Conservation (phyloP, 2,329 filamentous ascomycete genomes). For the Ophiostoma sp. region DNA sequence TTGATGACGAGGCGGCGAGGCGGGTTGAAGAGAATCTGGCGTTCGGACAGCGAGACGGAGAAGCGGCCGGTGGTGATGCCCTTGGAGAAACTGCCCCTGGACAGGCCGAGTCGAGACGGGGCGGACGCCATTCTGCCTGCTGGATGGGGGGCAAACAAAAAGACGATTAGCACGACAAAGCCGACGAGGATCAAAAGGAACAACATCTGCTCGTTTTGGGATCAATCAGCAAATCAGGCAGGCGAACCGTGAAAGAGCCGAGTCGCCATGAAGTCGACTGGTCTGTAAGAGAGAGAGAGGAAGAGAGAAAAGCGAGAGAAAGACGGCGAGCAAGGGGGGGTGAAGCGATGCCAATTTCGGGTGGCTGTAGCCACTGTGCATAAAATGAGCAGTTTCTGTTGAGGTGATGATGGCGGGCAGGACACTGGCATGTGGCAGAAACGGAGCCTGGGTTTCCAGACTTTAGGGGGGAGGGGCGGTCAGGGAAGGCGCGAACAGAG, state of each 20-base stretch:
- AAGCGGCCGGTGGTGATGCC: slow-evolving; percentile 28
- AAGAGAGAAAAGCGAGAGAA: not conserved
- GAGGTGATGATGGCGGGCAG: slow-evolving; percentile 22
- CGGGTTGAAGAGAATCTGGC: slow-evolving; percentile 30
- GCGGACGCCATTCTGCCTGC: slow-evolving; percentile 29
- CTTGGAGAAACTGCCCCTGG: slow-evolving; percentile 29
- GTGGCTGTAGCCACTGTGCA: slow-evolving; percentile 18
- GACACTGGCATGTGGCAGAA: slow-evolving; percentile 24
- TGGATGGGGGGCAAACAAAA: slow-evolving; percentile 26
- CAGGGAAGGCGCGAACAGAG: not conserved
- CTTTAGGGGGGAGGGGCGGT: slow-evolving; percentile 15
- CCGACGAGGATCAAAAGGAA: slow-evolving; percentile 23
- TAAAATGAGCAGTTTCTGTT: slow-evolving; percentile 26
- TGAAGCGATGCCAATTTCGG: slow-evolving; percentile 24
- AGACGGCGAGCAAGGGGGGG: slow-evolving; percentile 3
- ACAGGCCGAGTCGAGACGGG: slow-evolving; percentile 32
- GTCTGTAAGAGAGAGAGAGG: slow-evolving; percentile 5
- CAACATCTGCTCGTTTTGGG: slow-evolving; percentile 21
- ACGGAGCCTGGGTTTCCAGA: slow-evolving; percentile 17
- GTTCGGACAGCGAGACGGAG: slow-evolving; percentile 28
- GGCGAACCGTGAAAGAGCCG: slow-evolving; percentile 25
- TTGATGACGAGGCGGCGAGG: slow-evolving; percentile 25
- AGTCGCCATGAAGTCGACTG: slow-evolving; percentile 26
- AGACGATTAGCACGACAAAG: slow-evolving; percentile 27
- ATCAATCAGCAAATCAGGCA: slow-evolving; percentile 5